A percentile compares a stretch with the other conserved stretches of the same genome.
These are phyloP conservation scores for Shiraia sp. DNA, from an alignment of 2,329 filamentous ascomycete species.

Conservation along the genomic window DNA sequence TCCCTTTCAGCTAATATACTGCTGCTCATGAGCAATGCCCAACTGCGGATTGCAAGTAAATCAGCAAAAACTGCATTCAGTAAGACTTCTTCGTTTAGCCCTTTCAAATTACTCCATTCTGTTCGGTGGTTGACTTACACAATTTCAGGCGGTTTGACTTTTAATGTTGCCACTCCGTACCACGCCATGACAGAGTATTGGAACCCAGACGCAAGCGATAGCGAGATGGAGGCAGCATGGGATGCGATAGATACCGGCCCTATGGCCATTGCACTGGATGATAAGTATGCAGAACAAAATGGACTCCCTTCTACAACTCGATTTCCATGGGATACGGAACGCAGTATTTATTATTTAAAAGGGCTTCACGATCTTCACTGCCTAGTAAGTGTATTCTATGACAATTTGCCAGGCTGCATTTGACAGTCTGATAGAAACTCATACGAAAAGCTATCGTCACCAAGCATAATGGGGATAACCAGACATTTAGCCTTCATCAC, in stretches of 20 bases:
- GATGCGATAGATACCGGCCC: conserved; percentile 38
- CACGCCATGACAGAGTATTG: conserved; percentile 35
- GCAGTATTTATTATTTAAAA: conserved; percentile 42
- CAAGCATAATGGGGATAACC: conserved; percentile 28
- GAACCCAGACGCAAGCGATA: conserved; percentile 32
- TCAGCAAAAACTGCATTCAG: conserved; percentile 30
- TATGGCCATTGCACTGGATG: conserved; percentile 36
- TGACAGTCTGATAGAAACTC: conserved; percentile 29
- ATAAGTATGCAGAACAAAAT: conserved; percentile 26
- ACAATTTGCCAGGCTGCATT: neutral
- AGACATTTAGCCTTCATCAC: conserved; percentile 30
- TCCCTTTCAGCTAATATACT: conserved; percentile 36
- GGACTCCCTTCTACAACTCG: conserved; percentile 31
- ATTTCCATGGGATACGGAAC: conserved; percentile 43
- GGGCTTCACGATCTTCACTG: conserved; percentile 42
- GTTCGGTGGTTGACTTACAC: conserved; percentile 1
- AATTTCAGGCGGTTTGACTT: conserved; percentile 26
- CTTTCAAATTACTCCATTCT: too few relatives aligned
- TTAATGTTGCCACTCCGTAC: conserved; percentile 32
- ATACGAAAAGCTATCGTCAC: conserved; percentile 39
- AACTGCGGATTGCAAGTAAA: conserved; percentile 19
- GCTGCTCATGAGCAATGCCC: conserved; percentile 31
- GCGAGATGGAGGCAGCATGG: conserved; percentile 37
- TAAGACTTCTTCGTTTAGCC: conserved; percentile 8
- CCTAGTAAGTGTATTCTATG: conserved; percentile 19